These are phyloP conservation scores for Mortierella sp. DNA, from an alignment of 371 early-diverging fungal species.

Conservation along the genomic window DNA sequence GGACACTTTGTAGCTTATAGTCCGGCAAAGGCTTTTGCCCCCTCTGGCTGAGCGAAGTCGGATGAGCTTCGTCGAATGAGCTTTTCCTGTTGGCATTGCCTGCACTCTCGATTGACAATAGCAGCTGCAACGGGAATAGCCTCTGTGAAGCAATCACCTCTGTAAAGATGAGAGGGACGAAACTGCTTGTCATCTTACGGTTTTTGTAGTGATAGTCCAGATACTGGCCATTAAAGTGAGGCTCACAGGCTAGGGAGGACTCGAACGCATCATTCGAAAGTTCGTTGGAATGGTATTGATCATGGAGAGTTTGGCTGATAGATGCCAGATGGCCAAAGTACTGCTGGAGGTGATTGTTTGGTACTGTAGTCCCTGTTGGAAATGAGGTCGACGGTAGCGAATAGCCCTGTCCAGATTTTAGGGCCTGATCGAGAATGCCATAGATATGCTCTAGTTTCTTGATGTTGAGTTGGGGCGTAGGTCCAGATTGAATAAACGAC, in stretches of 20 bases:
- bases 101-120: constrained; percentile 39
- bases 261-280: constrained; percentile 55
- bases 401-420: background rate
- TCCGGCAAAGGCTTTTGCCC: background rate
- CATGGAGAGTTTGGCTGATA: constrained; percentile 47
- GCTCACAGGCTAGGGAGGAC: constrained; percentile 68
- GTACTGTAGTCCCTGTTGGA: background rate
- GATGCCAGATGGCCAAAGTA: constrained; percentile 54
- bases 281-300: constrained; percentile 41
- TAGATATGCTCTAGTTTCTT: constrained; percentile 38
- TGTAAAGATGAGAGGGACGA: constrained; percentile 58
- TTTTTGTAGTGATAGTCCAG: constrained; percentile 54
- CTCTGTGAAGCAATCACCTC: constrained; percentile 55
- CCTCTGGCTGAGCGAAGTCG: background rate
- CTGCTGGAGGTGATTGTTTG: constrained; percentile 34
- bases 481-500: constrained; percentile 31
- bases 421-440: constrained; percentile 21
- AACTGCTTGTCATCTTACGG: constrained; percentile 48
- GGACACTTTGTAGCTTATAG: background rate
- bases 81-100: constrained; percentile 45
- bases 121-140: constrained; percentile 49
- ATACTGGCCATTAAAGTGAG: constrained; percentile 63
- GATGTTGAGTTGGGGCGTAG: constrained; percentile 30
- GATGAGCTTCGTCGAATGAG: constrained; percentile 38
- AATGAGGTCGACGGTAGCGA: background rate